These are phyloP conservation scores for Waltergamsia citrina DNA, from an alignment of 2,329 filamentous ascomycete genomes.

Conservation along the genomic window DNA sequence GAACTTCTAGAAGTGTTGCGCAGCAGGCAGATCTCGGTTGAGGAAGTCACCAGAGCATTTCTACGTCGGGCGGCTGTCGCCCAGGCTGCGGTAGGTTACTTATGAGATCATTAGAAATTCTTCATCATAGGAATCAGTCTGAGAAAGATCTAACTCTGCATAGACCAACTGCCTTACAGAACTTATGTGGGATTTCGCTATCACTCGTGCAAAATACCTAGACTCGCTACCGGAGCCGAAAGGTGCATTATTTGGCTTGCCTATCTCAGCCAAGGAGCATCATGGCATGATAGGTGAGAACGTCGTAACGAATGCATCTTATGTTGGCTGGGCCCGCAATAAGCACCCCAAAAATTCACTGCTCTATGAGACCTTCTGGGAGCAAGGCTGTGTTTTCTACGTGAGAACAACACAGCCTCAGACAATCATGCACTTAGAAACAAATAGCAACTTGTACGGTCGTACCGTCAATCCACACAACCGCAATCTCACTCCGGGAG, in stretches of 20 bases:
- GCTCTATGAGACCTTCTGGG: conserved; percentile 46
- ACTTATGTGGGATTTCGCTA: conserved; percentile 38
- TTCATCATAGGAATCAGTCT: conserved; percentile 1
- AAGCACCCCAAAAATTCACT: conserved; percentile 38
- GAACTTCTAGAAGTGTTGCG: conserved; percentile 2
- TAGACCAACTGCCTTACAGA: conserved; percentile 32
- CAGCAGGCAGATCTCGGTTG: conserved; percentile 2
- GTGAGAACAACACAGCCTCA: conserved; percentile 63
- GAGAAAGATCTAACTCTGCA: conserved; percentile 1
- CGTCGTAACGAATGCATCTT: conserved; percentile 33
- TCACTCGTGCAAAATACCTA: conserved; percentile 29
- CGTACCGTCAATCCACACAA: conserved; percentile 55
- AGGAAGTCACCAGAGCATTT: conserved; percentile 7
- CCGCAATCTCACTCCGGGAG: conserved; percentile 49
- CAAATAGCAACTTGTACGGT: conserved; percentile 53
- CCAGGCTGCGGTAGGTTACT: conserved; percentile 7
- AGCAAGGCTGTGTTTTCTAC: conserved; percentile 54
- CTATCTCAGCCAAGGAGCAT: conserved; percentile 31
- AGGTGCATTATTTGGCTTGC: conserved; percentile 49
- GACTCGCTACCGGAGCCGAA: conserved; percentile 30
- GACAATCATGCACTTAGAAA: conserved; percentile 24
- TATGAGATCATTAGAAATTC: neutral
- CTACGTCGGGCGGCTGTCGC: conserved; percentile 7
- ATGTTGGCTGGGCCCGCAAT: conserved; percentile 42
- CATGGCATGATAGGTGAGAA: conserved; percentile 28